phyloP scores from a whole-genome alignment of 148 eudicot species.

The Bassia scoparia region DNA sequence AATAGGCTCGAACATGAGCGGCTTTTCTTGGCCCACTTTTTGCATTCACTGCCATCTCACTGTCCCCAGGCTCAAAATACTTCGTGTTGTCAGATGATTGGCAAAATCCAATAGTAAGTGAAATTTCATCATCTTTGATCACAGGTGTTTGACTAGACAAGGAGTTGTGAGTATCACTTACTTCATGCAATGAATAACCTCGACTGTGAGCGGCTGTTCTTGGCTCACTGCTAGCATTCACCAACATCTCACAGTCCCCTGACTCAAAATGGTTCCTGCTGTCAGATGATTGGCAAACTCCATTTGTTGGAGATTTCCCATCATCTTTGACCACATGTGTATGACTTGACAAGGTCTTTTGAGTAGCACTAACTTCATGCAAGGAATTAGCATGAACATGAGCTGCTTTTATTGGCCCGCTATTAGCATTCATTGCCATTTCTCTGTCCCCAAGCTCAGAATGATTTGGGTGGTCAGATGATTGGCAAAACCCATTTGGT shows the following conservation, averaged over 20 bases:
- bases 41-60: constrained; percentile 36
- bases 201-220: constrained; percentile 48
- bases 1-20: constrained; percentile 54
- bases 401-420: constrained; percentile 53
- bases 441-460: constrained; percentile 45
- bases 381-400: constrained; percentile 54
- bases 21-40: constrained; percentile 49
- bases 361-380: constrained; percentile 45
- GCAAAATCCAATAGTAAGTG: constrained; percentile 29
- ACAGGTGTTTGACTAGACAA: constrained; percentile 27
- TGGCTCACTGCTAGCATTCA: constrained; percentile 42
- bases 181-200: constrained; percentile 61
- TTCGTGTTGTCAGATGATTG: constrained; percentile 43
- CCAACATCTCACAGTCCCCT: constrained; percentile 36
- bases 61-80: constrained; percentile 45
- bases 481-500: constrained; percentile 33
- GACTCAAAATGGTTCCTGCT: constrained; percentile 46
- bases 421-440: constrained; percentile 32
- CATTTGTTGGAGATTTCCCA: constrained; percentile 27
- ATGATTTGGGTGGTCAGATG: constrained; percentile 44
- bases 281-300: constrained; percentile 40
- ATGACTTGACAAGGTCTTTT: constrained; percentile 34
- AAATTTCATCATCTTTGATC: constrained; percentile 30
- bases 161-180: constrained; percentile 37
- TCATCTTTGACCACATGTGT: constrained; percentile 30